Percentiles rank a stretch among this genome's conserved stretches.
phyloP scores from a whole-genome alignment of 768 basidiomycete genomes.

The Pisolithus sp. region DNA sequence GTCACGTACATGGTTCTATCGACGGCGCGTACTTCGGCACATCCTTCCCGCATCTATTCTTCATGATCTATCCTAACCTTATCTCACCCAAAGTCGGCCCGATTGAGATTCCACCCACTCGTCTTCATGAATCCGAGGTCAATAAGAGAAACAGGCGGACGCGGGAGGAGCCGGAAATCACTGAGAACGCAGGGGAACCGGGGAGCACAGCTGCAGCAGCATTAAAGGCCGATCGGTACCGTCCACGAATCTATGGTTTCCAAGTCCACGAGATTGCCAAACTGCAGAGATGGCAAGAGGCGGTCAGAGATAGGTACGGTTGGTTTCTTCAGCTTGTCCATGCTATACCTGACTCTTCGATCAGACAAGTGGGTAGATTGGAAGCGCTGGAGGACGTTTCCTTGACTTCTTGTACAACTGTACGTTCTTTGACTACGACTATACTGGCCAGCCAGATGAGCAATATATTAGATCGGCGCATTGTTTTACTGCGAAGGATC shows the following conservation, averaged over 20 bases:
- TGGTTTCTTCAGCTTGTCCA: not conserved
- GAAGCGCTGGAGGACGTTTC: constrained; percentile 38
- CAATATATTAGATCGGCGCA: no score
- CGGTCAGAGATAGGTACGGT: constrained; percentile 71
- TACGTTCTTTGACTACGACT: not conserved
- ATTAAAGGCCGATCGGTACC: constrained; percentile 84
- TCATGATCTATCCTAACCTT: constrained; percentile 93
- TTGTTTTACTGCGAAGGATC: no score
- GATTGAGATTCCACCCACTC: constrained; percentile 28
- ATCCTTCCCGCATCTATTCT: constrained; percentile 93
- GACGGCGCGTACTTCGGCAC: constrained; percentile 99
- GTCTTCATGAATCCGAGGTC: constrained; percentile 23
- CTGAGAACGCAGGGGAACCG: constrained; percentile 55
- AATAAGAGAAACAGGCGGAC: constrained; percentile 40
- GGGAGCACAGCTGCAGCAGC: constrained; percentile 79
- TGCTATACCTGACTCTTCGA: constrained; percentile 5
- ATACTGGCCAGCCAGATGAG: not conserved
- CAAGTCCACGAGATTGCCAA: constrained; percentile 91
- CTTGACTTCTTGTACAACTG: not conserved
- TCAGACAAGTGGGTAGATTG: constrained; percentile 43
- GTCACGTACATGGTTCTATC: constrained; percentile 91
- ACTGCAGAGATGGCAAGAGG: constrained; percentile 94
- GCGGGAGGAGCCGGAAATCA: constrained; percentile 45
- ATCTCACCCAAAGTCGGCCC: constrained; percentile 77
- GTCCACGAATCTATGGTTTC: constrained; percentile 95